Percentiles rank a stretch among this genome's conserved stretches.
Conservation (phyloP, 192 early-diverging fungal species). For the Jimgerdemannia lactiflua region DNA sequence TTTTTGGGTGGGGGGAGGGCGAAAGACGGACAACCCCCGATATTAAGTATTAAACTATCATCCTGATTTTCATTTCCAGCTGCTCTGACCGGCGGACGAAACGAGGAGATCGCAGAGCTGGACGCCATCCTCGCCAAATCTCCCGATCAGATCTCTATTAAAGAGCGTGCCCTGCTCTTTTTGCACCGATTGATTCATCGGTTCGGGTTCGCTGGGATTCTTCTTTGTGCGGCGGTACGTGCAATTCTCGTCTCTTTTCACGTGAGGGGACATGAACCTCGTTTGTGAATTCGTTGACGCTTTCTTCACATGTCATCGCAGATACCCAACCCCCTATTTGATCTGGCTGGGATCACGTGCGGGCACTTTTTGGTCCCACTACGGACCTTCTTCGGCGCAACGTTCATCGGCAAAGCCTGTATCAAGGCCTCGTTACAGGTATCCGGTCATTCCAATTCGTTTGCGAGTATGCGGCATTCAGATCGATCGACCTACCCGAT, state of each 20-base stretch:
- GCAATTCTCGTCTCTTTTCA: too few relatives aligned
- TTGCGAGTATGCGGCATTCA: too few relatives aligned
- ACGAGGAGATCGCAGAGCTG: constrained; percentile 39
- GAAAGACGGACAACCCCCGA: too few relatives aligned
- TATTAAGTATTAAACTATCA: too few relatives aligned
- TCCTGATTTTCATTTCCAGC: constrained; percentile 34
- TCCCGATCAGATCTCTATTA: constrained; percentile 52
- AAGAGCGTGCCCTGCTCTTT: constrained; percentile 63
- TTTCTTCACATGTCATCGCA: too few relatives aligned
- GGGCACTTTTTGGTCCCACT: constrained; percentile 91
- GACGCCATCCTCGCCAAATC: constrained; percentile 45
- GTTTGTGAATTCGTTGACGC: too few relatives aligned
- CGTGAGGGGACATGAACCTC: too few relatives aligned
- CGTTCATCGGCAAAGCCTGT: constrained; percentile 89
- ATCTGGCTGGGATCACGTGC: constrained; percentile 94
- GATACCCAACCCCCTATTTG: constrained; percentile 97
- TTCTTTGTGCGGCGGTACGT: constrained; percentile 64
- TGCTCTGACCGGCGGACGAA: constrained; percentile 51
- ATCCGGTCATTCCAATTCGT: constrained; percentile 7
- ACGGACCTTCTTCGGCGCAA: constrained; percentile 94
- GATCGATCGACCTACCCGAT: too few relatives aligned
- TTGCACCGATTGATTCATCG: constrained; percentile 70
- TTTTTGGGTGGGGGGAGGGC: too few relatives aligned
- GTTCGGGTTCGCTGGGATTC: constrained; percentile 88
- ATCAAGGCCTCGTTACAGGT: constrained; percentile 87